A percentile compares a stretch with the other conserved stretches of the same genome.
Evolutionary conservation across 495 filamentous ascomycete species (phyloP).

Genomic region (Ramalina peruviana): DNA sequence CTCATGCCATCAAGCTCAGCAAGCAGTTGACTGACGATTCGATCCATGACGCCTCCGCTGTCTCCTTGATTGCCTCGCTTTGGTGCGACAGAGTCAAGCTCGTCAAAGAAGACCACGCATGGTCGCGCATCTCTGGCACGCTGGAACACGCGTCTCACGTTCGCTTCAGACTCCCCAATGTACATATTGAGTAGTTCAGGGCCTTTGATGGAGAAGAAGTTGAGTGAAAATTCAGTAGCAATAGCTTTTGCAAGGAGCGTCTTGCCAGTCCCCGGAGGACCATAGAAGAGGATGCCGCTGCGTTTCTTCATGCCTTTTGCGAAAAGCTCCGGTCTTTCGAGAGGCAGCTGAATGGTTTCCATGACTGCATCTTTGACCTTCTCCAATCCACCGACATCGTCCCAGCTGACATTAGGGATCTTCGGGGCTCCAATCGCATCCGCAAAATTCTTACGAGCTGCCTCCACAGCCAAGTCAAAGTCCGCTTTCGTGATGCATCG

Average conservation of each 20-base stretch:
- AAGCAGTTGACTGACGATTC: conserved; percentile 89
- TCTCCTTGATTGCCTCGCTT: conserved; percentile 97
- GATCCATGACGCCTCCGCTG: conserved; percentile 96
- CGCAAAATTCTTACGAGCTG: conserved; percentile 91
- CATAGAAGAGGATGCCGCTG: conserved; percentile 94
- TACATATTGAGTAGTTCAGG: conserved; percentile 98
- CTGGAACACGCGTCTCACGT: conserved; percentile 92
- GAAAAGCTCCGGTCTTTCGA: conserved; percentile 87
- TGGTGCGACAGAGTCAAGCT: conserved; percentile 91
- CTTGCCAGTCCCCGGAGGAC: conserved; percentile 92
- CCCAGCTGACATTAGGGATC: conserved; percentile 94
- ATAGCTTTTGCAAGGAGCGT: conserved; percentile 95
- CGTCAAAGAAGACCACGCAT: conserved; percentile 97
- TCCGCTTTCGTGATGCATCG: conserved; percentile 71
- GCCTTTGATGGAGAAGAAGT: conserved; percentile 98
- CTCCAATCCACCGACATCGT: conserved; percentile 84
- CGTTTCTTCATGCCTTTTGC: conserved; percentile 98
- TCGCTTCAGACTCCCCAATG: conserved; percentile 96
- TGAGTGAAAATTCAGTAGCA: conserved; percentile 93
- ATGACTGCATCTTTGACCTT: conserved; percentile 92
- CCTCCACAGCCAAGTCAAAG: conserved; percentile 81
- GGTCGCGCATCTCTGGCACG: conserved; percentile 87
- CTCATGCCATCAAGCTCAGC: conserved; percentile 98
- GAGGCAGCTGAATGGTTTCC: conserved; percentile 90
- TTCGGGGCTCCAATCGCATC: conserved; percentile 95